phyloP scores from a whole-genome alignment of 108 stramenopile genomes.

The Hondaea fermentalgiana region DNA sequence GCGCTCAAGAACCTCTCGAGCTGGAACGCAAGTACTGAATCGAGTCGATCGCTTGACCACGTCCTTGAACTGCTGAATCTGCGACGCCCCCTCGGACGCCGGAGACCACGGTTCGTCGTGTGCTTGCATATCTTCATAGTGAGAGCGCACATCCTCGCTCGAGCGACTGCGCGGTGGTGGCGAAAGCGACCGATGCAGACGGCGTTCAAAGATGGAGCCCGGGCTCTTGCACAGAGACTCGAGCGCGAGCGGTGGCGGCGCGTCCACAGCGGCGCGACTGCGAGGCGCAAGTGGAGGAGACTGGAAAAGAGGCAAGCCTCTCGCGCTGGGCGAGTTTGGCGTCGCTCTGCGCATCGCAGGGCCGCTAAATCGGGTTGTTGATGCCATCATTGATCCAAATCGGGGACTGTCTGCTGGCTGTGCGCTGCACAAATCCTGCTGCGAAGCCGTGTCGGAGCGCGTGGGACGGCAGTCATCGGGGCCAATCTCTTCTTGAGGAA shows the following conservation, averaged over 20 bases:
- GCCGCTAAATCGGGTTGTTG: no score
- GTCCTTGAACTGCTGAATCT: neutral
- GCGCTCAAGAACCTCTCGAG: neutral
- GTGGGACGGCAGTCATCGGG: no score
- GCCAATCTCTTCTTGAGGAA: no score
- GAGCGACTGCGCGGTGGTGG: neutral
- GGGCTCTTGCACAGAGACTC: constrained; percentile 3
- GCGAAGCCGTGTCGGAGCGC: no score
- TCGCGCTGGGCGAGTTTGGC: neutral
- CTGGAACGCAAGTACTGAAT: neutral
- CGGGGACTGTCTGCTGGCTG: no score
- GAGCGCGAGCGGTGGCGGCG: neutral
- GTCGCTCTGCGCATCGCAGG: no score
- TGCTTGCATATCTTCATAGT: neutral
- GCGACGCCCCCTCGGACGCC: neutral
- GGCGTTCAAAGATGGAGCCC: neutral
- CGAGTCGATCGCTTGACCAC: neutral
- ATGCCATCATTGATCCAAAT: no score
- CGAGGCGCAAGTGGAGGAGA: neutral
- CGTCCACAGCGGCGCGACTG: neutral
- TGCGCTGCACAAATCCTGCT: no score
- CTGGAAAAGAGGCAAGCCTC: neutral
- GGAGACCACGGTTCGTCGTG: neutral
- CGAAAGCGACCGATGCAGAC: neutral
- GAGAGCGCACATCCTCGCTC: no score